Evolutionary conservation across 169 alveolate genomes (phyloP), one percentile per base, ranked within the genome.

Genomic region (Eimeria maxima): DNA sequence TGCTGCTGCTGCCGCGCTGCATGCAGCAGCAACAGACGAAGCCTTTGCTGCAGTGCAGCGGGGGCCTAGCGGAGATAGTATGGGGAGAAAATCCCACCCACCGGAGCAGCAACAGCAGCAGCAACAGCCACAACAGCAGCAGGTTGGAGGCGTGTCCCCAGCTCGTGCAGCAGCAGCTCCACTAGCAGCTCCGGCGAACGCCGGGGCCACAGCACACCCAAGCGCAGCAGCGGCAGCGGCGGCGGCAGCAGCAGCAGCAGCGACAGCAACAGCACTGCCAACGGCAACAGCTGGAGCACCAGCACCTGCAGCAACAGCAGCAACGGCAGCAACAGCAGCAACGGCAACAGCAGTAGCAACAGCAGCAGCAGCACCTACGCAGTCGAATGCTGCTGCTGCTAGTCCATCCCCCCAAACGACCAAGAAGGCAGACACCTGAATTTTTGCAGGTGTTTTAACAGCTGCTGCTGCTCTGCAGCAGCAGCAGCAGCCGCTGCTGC

Each of bases 31-130:
- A 44, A 80, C 90, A 44, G 90, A 80, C 69, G 90, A 80, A 24
- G 90, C 90, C 45, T 80, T 80, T 80, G 90, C 90, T 47, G 90
- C 90, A 80, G 90, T 80, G 90, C 90, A 80, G 90, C 65, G 90
- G 90, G 90, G 90, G 29, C 90, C 90, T 50, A 80, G 38, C 69
- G 90, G 71, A 10, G 90, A 80, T 22, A 22, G 71, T 33, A 71
- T 27, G 69, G 90, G 90, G 45, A 29, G 69, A 63, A 44, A 24
- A 44, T 42, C 90, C 24, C 50, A 22, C n/a, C 45, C 4, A 71
- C 45, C 55, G 22, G 90, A 80, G 24, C 67, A 57, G 67, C 67
- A 57, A 71, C 90, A 80, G 90, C 90, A 80, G 90, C 90, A 80
- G 71, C 90, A 80, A 24, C 90, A 80, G 45, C 90, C 45, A 71